Percentiles rank a stretch among this genome's conserved stretches.
These are phyloP conservation scores for Auriculariales sp. DNA, from an alignment of 768 basidiomycete genomes.

Conservation along the genomic window DNA sequence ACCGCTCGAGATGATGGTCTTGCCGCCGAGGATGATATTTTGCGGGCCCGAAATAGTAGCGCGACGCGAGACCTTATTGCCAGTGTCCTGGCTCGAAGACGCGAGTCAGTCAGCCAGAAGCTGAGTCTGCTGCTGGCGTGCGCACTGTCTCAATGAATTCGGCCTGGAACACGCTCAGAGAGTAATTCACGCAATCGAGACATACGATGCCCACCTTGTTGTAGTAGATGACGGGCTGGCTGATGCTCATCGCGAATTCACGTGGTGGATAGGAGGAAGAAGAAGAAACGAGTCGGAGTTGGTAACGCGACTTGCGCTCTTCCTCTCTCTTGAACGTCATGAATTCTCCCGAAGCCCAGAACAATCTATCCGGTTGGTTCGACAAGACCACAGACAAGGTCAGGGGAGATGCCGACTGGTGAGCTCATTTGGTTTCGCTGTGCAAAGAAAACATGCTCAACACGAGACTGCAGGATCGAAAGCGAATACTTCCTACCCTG, in stretches of 20 bases:
- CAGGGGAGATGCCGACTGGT: neutral
- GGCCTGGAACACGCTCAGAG: conserved; percentile 12
- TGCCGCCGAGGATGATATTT: conserved; percentile 94
- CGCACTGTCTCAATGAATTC: conserved; percentile 81
- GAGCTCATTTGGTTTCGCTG: neutral
- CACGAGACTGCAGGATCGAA: neutral
- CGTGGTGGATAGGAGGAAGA: too few species aligned
- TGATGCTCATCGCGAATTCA: conserved; percentile 8
- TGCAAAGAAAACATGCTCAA: neutral
- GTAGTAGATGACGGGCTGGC: conserved; percentile 60
- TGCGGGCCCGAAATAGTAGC: conserved; percentile 87
- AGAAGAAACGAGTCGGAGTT: too few species aligned
- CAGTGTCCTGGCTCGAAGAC: conserved; percentile 55
- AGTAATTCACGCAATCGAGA: conserved; percentile 3
- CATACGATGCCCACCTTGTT: conserved; percentile 23
- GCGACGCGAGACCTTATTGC: conserved; percentile 88
- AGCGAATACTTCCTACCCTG: neutral
- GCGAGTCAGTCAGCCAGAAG: conserved; percentile 9
- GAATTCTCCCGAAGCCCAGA: too few species aligned
- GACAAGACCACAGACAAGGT: neutral
- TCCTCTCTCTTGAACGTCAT: too few species aligned
- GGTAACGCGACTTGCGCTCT: too few species aligned
- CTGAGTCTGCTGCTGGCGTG: neutral
- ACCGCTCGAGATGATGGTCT: conserved; percentile 83
- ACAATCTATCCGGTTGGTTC: neutral